Evolutionary conservation across 2,329 filamentous ascomycete genomes (phyloP), one percentile per base, ranked within the genome.

Genomic region (Dactylonectria macrodidyma): DNA sequence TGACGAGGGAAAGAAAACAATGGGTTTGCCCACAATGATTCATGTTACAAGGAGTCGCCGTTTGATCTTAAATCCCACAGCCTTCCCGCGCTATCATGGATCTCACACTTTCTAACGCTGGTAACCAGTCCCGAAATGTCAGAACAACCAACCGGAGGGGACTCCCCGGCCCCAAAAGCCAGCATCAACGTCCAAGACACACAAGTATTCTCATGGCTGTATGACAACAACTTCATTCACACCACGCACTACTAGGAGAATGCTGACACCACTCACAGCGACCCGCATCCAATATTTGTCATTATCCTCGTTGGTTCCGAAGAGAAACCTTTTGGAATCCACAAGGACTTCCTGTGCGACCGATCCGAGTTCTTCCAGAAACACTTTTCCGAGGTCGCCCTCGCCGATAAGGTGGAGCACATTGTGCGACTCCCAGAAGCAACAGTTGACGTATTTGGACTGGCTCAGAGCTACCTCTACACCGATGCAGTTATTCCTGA

Each of bases 321-420:
- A 0, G 84, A 88, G 73, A 77, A 77, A 14, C 87, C 88, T 0
- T 90, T 89, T 71, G 87, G 85, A 11, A 84, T 90, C 12, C 88
- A 90, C 67, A 88, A 87, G 67, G 86, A 90, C 75, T 88, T 89
- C 62, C 79, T 90, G 26, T 88, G 86, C 68, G 80, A 84, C 34
- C 85, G 85, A 69, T 89, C 87, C 9, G 73, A 79, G 2, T 84
- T 82, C 72, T 90, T 87, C 71, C 80, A 80, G 6, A 75, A 81
- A 2, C 79, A 85, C 64, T 89, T 90, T 52, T 77, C 75, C 41
- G 75, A 78, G 41, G 74, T 76, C 36, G 67, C 73, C 14, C 67
- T 71, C 16, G 76, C 82, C 3, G 77, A 84, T 24, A 78, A 81
- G 10, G 74, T 89, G 9, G 88, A 89, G 74, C 79, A 85, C 44